Percentiles rank a stretch among this genome's conserved stretches.
These are phyloP conservation scores for Solanum arcanum DNA, from an alignment of 257 asterid genomes.

Conservation along the genomic window DNA sequence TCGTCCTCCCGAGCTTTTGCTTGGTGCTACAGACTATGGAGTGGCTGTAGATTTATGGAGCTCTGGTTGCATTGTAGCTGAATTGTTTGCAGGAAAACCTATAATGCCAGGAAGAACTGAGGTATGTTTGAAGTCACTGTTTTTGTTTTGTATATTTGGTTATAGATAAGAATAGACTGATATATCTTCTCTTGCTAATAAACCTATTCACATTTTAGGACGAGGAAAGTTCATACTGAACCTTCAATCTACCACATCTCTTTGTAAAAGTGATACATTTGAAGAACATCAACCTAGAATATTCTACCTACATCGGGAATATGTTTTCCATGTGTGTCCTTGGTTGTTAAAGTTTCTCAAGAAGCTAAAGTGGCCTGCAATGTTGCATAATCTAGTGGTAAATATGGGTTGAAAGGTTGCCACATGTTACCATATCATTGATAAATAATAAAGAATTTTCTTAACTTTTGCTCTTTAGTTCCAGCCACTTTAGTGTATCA, in stretches of 20 bases:
- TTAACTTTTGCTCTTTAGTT: not conserved
- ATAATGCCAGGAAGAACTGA: conserved; percentile 96
- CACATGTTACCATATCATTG: not conserved
- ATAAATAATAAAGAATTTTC: not conserved
- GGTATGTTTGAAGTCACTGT: conserved; percentile 26
- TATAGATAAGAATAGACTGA: not conserved
- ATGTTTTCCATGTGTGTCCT: not conserved
- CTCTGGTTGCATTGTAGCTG: conserved; percentile 93
- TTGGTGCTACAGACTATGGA: conserved; percentile 87
- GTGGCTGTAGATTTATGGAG: conserved; percentile 91
- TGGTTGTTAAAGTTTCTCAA: not conserved
- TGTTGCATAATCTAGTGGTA: not conserved
- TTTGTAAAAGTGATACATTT: not conserved
- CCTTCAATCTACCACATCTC: not conserved
- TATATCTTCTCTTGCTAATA: not conserved
- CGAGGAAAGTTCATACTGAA: not conserved
- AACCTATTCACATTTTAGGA: not conserved
- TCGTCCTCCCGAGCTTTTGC: conserved; percentile 95
- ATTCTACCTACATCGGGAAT: not conserved
- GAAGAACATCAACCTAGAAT: not conserved
- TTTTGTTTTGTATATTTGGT: not conserved
- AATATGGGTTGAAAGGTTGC: not conserved
- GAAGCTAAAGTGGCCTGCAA: not conserved
- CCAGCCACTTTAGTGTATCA: not conserved
- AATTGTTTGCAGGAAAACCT: conserved; percentile 72